These are phyloP conservation scores for Stagonosporopsis rhizophila DNA, from an alignment of 2,329 filamentous ascomycete species.

Conservation along the genomic window DNA sequence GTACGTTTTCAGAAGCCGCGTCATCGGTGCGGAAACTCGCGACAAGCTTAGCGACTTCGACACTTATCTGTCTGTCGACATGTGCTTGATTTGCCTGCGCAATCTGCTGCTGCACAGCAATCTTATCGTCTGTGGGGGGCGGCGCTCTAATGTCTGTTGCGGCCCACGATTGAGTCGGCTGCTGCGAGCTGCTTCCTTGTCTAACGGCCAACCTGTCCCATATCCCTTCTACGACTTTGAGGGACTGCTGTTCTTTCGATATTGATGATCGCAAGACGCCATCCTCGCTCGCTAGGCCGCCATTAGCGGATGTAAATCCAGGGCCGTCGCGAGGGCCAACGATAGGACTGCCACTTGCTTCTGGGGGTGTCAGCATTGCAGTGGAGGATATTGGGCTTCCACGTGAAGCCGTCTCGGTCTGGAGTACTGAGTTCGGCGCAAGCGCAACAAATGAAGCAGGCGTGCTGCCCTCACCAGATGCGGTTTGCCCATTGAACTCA, in stretches of 20 bases:
- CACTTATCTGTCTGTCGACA: slow-evolving; percentile 36
- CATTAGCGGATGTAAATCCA: slow-evolving; percentile 23
- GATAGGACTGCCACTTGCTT: slow-evolving; percentile 39
- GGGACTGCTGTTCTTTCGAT: slow-evolving; percentile 23
- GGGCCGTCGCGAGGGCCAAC: slow-evolving; percentile 26
- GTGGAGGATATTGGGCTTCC: slow-evolving; percentile 36
- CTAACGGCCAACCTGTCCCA: slow-evolving; percentile 30
- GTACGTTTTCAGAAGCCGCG: slow-evolving; percentile 27
- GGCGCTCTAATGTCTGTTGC: slow-evolving; percentile 10
- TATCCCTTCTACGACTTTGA: slow-evolving; percentile 32
- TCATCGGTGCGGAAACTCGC: slow-evolving; percentile 37
- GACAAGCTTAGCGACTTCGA: slow-evolving; percentile 39
- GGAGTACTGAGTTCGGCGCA: slow-evolving; percentile 37
- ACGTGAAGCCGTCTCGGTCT: slow-evolving; percentile 36
- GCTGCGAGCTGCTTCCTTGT: slow-evolving; percentile 25
- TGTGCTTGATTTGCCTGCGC: slow-evolving; percentile 29
- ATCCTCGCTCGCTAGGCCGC: slow-evolving; percentile 8
- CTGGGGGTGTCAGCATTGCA: slow-evolving; percentile 41
- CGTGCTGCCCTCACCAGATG: slow-evolving; percentile 23
- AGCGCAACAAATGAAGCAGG: slow-evolving; percentile 41
- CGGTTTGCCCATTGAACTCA: slow-evolving; percentile 30
- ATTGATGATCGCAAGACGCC: slow-evolving; percentile 10
- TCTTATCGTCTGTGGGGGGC: slow-evolving; percentile 23
- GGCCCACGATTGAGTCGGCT: slow-evolving; percentile 22
- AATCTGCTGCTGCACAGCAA: slow-evolving; percentile 31